These are phyloP conservation scores for Aspergillus arachidicola DNA, from an alignment of 2,329 filamentous ascomycete genomes.

Conservation along the genomic window DNA sequence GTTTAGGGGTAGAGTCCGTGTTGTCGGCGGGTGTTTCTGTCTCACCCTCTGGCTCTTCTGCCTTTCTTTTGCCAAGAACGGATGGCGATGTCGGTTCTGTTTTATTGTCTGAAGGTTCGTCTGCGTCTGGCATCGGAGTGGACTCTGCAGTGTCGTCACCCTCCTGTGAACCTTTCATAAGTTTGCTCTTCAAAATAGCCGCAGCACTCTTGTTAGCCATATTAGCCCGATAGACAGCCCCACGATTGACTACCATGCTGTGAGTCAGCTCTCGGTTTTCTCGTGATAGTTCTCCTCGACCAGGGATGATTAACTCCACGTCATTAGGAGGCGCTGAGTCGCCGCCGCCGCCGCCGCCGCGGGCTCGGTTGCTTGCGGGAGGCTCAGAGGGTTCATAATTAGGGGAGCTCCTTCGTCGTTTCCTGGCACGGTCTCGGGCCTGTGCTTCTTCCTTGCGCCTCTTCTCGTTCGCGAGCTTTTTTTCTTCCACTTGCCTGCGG, in stretches of 20 bases:
- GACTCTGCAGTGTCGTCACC: constrained; percentile 25
- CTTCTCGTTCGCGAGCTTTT: constrained; percentile 77
- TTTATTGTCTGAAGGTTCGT: constrained; percentile 29
- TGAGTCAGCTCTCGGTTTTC: constrained; percentile 71
- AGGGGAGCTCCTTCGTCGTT: constrained; percentile 49
- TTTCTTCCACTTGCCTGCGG: constrained; percentile 82
- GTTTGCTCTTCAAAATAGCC: constrained; percentile 78
- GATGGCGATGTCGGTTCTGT: constrained; percentile 35
- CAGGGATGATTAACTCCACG: constrained; percentile 62
- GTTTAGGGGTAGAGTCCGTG: constrained; percentile 42
- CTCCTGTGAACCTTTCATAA: constrained; percentile 55
- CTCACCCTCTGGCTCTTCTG: constrained; percentile 64
- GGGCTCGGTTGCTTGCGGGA: constrained; percentile 26
- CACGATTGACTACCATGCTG: constrained; percentile 82
- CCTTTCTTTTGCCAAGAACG: constrained; percentile 62
- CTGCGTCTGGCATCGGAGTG: constrained; percentile 27
- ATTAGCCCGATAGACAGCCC: constrained; percentile 67
- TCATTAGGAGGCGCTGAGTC: constrained; percentile 45
- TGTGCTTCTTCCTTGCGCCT: constrained; percentile 73
- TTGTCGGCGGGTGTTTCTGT: constrained; percentile 54
- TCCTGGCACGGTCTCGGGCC: constrained; percentile 47
- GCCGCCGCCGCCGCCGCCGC: constrained; percentile 27
- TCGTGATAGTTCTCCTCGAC: constrained; percentile 55
- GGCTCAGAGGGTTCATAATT: constrained; percentile 42
- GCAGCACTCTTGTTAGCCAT: constrained; percentile 93